Percentiles rank a stretch among this genome's conserved stretches.
phyloP scores from a whole-genome alignment of 2,329 filamentous ascomycete species.

The Hymenoscyphus scutula region DNA sequence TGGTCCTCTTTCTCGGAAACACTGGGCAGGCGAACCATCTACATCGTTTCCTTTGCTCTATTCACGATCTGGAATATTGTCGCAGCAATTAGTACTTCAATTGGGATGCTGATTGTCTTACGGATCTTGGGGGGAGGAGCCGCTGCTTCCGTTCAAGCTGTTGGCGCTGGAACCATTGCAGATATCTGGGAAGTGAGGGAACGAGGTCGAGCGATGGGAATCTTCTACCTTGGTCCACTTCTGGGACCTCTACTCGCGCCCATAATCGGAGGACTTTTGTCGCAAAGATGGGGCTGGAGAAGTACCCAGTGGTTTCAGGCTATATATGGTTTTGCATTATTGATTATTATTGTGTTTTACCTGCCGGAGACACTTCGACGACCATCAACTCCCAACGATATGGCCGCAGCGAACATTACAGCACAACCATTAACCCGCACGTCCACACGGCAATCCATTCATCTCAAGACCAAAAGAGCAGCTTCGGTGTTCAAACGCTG shows the following conservation, averaged over 20 bases:
- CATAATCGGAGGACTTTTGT: slow-evolving; percentile 72
- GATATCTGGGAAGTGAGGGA: slow-evolving; percentile 75
- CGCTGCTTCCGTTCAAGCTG: slow-evolving; percentile 76
- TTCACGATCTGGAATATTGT: slow-evolving; percentile 70
- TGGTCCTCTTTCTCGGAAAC: slow-evolving; percentile 75
- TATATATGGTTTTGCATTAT: slow-evolving; percentile 62
- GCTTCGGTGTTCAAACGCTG: slow-evolving; percentile 55
- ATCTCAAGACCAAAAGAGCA: slow-evolving; percentile 53
- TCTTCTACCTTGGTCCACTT: slow-evolving; percentile 78
- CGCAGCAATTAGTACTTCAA: slow-evolving; percentile 65
- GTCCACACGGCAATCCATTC: slow-evolving; percentile 61
- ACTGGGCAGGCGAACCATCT: slow-evolving; percentile 73
- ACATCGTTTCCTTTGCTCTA: slow-evolving; percentile 69
- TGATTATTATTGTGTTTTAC: slow-evolving; percentile 56
- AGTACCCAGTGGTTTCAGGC: slow-evolving; percentile 76
- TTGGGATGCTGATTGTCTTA: slow-evolving; percentile 75
- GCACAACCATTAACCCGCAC: slow-evolving; percentile 45
- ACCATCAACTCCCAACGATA: slow-evolving; percentile 5
- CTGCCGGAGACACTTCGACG: slow-evolving; percentile 61
- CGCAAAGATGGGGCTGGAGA: slow-evolving; percentile 68
- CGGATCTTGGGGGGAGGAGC: slow-evolving; percentile 72
- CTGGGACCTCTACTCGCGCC: slow-evolving; percentile 73
- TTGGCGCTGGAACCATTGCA: slow-evolving; percentile 79
- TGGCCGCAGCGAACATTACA: slow-evolving; percentile 16
- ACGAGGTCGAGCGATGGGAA: slow-evolving; percentile 75